Evolutionary conservation across 208 protist genomes (phyloP), one percentile per base, ranked within the genome.

Genomic region (Leishmania mexicana): DNA sequence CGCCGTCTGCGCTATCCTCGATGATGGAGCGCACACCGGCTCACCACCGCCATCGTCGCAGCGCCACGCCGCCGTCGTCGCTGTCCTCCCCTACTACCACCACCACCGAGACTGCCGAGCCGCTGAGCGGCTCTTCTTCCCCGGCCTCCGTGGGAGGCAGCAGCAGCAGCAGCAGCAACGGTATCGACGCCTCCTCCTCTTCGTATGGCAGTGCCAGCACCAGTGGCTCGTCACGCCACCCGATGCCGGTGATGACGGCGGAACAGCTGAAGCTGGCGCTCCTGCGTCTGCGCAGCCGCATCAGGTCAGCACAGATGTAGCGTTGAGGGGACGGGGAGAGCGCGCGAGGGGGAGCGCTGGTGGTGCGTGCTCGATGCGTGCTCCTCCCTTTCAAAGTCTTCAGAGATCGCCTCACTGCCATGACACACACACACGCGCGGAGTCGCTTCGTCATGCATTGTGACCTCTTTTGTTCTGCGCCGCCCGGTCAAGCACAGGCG

Each of bases 211-310:
- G 45, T 38, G 13, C 15, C 38, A 77, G 70, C 13, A 47, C 13
- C 0, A 10, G 38, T 28, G 49, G 15, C 1, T 72, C 79, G 2
- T 45, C 42, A 5, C 79, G 45, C 53, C 54, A 53, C 54, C 51
- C 81, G 45, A 81, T 89, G 54, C 92, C 92, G 7, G 90, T 85
- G 8, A 92, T 96, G 90, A 94, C 90, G 38, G 89, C 90, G 28
- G 92, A 93, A 77, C 92, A 96, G 81, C 85, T 96, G 60, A 92
- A 90, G 75, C 53, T 91, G 4, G 92, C 92, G 0, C 75, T 96
- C 19, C 80, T 94, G 47, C 79, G 84, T 15, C 84, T 96, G 85
- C 90, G 88, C 70, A 86, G 88, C 67, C 89, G 92, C 47, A 92
- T 94, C 86, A 78, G 62, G 6, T 79, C 87, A 10, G 75, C 81